Evolutionary conservation across 148 eudicot genomes (phyloP).

Genomic region (Rhododendron williamsianum): DNA sequence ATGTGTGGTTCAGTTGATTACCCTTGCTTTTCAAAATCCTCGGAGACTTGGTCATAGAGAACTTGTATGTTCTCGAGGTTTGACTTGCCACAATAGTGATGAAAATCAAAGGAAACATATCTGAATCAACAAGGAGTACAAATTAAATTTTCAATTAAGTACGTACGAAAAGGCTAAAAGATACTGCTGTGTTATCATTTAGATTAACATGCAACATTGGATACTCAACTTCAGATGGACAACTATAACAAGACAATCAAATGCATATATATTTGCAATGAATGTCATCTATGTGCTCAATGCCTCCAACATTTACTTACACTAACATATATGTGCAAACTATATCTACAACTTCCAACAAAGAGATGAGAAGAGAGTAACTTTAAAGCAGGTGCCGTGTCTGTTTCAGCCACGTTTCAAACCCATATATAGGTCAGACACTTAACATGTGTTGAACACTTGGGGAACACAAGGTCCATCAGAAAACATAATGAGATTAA

Average conservation of each 20-base stretch:
- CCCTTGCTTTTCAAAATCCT: conserved; percentile 85
- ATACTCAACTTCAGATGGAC: neutral
- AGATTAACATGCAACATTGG: neutral
- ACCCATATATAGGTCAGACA: neutral
- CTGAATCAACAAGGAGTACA: conserved; percentile 37
- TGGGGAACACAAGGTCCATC: neutral
- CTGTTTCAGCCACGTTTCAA: neutral
- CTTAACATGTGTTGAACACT: neutral
- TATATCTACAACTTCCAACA: neutral
- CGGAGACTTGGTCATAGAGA: conserved; percentile 64
- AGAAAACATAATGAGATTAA: neutral
- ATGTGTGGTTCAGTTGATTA: conserved; percentile 25
- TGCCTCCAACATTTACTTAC: neutral
- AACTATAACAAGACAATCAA: neutral
- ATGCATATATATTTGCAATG: neutral
- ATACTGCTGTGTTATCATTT: neutral
- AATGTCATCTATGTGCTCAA: neutral
- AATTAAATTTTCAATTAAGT: neutral
- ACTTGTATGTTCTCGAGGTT: conserved; percentile 62
- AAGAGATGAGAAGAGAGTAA: neutral
- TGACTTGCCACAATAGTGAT: conserved; percentile 63
- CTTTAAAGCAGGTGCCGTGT: neutral
- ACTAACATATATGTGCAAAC: neutral
- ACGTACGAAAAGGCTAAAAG: neutral
- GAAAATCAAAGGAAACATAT: conserved; percentile 84